Evolutionary conservation across 495 filamentous ascomycete species (phyloP), one percentile per base, ranked within the genome.

Genomic region (Penicillium psychrofluorescens): DNA sequence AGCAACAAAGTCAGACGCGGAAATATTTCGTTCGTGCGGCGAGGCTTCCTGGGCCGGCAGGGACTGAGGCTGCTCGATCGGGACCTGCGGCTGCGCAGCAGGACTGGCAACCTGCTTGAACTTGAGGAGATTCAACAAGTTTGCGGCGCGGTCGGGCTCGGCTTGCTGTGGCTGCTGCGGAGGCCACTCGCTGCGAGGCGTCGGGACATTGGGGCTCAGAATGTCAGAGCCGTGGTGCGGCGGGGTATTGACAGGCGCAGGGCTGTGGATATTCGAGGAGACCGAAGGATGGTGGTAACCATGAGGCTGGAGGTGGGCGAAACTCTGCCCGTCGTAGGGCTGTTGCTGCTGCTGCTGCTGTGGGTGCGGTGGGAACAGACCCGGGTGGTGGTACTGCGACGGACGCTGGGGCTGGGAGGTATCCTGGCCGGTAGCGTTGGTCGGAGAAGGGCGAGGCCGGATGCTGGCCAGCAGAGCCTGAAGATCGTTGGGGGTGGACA

Each of bases 121-220:
- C 66, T 89, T 89, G 39, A 98, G 76, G 34, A 98, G 76, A 55
- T 84, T 92, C 57, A 98, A 73, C 50, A 98, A 67, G 56, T 83
- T 88, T 36, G 65, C 80, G 41, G 73, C 82, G 68, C 71, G 79
- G 58, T 86, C 73, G 41, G 77, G 64, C 42, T 78, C 72, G 40
- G 54, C 50, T 53, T 67, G 54, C 46, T 69, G 42, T 10, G 50
- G 48, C 33, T 59, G 62, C 38, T 58, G 55, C 14, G 54, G 59
- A 31, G 51, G 48, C 41, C 53, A 62, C 38, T 72, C 66, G 31
- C 48, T 49, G 38, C 57, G 68, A 38, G 66, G 68, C 40, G 66
- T 70, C 48, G 62, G 62, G 49, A 68, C 58, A 22, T 64, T 67
- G 7, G 72, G 74, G 49, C 72, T 76, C 35, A 74, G 52, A 41